Conservation (phyloP, 495 filamentous ascomycete genomes). For the Neurospora sp. region DNA sequence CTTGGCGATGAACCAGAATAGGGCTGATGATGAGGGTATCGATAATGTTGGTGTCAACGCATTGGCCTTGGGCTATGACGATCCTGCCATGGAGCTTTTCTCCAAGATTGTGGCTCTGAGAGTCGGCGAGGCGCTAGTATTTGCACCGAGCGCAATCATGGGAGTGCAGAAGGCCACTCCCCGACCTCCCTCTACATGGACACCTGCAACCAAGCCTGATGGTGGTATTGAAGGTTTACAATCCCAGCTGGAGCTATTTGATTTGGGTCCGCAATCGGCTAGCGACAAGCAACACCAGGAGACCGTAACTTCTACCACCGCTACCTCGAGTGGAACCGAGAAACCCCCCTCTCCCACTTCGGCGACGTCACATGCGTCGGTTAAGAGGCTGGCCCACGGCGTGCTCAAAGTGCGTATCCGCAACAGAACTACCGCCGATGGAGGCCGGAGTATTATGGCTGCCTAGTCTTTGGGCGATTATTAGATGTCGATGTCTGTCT, state of each 20-base stretch:
- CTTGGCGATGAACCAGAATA: background rate
- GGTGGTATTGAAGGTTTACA: background rate
- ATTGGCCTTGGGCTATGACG: constrained; percentile 12
- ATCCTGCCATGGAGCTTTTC: constrained; percentile 36
- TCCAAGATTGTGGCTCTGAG: constrained; percentile 45
- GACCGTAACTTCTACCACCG: background rate
- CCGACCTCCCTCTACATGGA: background rate
- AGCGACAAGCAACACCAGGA: background rate
- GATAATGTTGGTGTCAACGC: background rate
- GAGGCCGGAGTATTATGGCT: constrained; percentile 45
- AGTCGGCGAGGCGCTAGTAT: constrained; percentile 57
- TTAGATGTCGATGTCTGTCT: background rate
- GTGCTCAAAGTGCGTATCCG: constrained; percentile 45
- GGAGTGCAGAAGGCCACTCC: constrained; percentile 15
- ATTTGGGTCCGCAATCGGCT: background rate
- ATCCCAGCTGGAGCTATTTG: background rate
- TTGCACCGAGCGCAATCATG: constrained; percentile 51
- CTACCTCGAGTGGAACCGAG: background rate
- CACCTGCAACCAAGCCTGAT: background rate
- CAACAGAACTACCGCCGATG: constrained; percentile 44
- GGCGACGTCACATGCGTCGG: background rate
- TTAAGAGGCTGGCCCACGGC: constrained; percentile 32
- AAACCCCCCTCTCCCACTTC: background rate
- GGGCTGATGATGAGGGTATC: background rate
- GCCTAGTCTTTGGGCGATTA: constrained; percentile 11